Percentiles rank a stretch among this genome's conserved stretches.
phyloP scores from a whole-genome alignment of 495 filamentous ascomycete genomes.

The Monascus purpureus region DNA sequence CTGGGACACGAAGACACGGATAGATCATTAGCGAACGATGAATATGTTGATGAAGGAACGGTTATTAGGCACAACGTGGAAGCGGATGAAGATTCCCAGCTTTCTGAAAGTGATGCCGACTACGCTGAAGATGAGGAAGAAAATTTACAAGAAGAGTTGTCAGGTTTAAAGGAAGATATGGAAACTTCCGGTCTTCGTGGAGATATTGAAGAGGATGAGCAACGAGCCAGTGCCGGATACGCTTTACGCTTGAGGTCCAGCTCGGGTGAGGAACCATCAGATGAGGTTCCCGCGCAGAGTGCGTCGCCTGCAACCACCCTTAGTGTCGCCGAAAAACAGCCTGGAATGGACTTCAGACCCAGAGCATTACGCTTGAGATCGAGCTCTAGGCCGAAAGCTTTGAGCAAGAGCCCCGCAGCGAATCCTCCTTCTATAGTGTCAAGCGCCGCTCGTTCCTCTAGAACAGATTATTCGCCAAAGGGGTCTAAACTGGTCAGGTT shows the following conservation, averaged over 20 bases:
- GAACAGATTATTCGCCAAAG: slow-evolving; percentile 11
- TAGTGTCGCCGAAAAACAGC: too few relatives aligned
- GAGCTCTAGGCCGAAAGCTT: slow-evolving; percentile 1
- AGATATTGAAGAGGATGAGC: slow-evolving; percentile 8
- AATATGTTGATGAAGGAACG: slow-evolving; percentile 16
- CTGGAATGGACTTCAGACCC: not conserved
- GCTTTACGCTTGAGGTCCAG: slow-evolving; percentile 8
- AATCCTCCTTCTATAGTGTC: slow-evolving; percentile 10
- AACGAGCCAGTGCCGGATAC: slow-evolving; percentile 2
- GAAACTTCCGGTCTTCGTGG: slow-evolving; percentile 13
- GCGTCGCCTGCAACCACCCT: too few relatives aligned
- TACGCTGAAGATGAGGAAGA: slow-evolving; percentile 23
- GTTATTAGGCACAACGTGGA: slow-evolving; percentile 26
- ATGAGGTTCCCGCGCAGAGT: not conserved
- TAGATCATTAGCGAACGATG: slow-evolving; percentile 13
- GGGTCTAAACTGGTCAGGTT: slow-evolving; percentile 25
- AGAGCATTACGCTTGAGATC: slow-evolving; percentile 5
- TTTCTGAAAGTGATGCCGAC: slow-evolving; percentile 23
- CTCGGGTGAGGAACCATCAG: not conserved
- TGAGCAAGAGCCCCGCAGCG: not conserved
- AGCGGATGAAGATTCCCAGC: slow-evolving; percentile 9
- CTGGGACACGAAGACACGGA: slow-evolving; percentile 11
- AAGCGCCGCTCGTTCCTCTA: slow-evolving; percentile 8
- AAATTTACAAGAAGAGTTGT: slow-evolving; percentile 28
- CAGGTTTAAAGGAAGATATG: slow-evolving; percentile 29